A percentile compares a stretch with the other conserved stretches of the same genome.
phyloP scores from a whole-genome alignment of 2,329 filamentous ascomycete genomes.

The Plectosphaerella plurivora region DNA sequence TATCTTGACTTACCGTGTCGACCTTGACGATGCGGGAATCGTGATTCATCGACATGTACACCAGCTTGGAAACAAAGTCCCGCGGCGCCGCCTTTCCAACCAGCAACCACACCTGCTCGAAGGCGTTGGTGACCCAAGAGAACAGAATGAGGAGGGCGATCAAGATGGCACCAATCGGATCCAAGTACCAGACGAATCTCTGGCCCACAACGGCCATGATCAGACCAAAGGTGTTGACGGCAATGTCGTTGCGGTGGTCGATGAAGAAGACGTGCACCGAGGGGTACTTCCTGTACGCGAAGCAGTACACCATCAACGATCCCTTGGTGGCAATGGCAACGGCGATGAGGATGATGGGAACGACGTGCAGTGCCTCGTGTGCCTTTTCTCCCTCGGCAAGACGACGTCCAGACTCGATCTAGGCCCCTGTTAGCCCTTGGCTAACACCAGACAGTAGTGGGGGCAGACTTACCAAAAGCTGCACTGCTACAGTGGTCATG shows the following conservation, averaged over 20 bases:
- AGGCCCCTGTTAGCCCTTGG: background rate
- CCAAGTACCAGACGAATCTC: constrained; percentile 54
- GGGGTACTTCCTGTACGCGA: constrained; percentile 46
- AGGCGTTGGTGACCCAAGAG: constrained; percentile 57
- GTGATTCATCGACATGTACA: constrained; percentile 52
- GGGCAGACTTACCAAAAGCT: constrained; percentile 45
- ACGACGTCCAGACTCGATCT: constrained; percentile 51
- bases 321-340: constrained; percentile 49
- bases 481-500: constrained; percentile 62
- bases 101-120: constrained; percentile 57
- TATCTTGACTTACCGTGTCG: constrained; percentile 38
- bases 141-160: constrained; percentile 58
- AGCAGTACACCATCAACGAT: constrained; percentile 49
- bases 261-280: constrained; percentile 53
- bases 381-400: constrained; percentile 39
- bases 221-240: constrained; percentile 50
- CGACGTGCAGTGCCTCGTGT: constrained; percentile 40
- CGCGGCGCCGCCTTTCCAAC: constrained; percentile 58
- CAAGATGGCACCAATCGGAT: constrained; percentile 55
- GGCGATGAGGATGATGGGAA: constrained; percentile 51
- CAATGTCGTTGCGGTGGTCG: constrained; percentile 53
- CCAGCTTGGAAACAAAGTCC: constrained; percentile 51
- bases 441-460: constrained; percentile 13
- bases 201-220: constrained; percentile 51
- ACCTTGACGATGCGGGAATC: constrained; percentile 51